phyloP scores from a whole-genome alignment of 2,329 filamentous ascomycete species.

The Aotearoamyces nothofagi region DNA sequence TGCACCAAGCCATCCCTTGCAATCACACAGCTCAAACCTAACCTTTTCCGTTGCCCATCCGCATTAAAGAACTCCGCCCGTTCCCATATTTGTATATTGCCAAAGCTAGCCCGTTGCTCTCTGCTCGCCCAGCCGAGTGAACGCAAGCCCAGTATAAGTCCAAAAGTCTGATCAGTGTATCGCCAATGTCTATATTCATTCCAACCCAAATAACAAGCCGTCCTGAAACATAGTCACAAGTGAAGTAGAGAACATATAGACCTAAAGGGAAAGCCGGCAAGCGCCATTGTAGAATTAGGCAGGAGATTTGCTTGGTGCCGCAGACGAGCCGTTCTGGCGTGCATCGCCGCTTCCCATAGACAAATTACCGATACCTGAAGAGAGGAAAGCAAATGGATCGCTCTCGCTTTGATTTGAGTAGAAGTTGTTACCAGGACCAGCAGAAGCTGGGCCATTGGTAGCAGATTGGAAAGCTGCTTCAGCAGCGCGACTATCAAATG shows the following conservation, averaged over 20 bases:
- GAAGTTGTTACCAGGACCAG: slow-evolving; percentile 59
- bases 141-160: slow-evolving; percentile 13
- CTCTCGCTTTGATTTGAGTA: slow-evolving; percentile 45
- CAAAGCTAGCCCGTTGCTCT: slow-evolving; percentile 5
- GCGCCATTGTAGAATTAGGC: slow-evolving; percentile 10
- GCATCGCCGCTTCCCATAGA: slow-evolving; percentile 52
- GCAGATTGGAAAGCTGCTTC: slow-evolving; percentile 90
- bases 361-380: slow-evolving; percentile 55
- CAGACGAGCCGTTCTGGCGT: slow-evolving; percentile 42
- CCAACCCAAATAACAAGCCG: slow-evolving; percentile 15
- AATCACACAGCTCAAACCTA: slow-evolving; percentile 2
- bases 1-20: slow-evolving; percentile 2
- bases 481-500: slow-evolving; percentile 84
- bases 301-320: slow-evolving; percentile 20
- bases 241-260: slow-evolving; percentile 1
- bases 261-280: slow-evolving; percentile 2
- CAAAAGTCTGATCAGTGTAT: slow-evolving; percentile 10
- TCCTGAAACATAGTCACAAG: slow-evolving; percentile 17
- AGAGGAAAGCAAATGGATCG: slow-evolving; percentile 71
- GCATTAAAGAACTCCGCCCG: slow-evolving; percentile 21
- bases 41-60: too few species aligned
- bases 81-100: slow-evolving; percentile 13
- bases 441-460: slow-evolving; percentile 64
- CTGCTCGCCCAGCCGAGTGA: slow-evolving; percentile 1
- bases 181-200: slow-evolving; percentile 15